Base-by-base conservation (phyloP, 164 flowering plant genomes). In the Pachysandra terminalis region DNA sequence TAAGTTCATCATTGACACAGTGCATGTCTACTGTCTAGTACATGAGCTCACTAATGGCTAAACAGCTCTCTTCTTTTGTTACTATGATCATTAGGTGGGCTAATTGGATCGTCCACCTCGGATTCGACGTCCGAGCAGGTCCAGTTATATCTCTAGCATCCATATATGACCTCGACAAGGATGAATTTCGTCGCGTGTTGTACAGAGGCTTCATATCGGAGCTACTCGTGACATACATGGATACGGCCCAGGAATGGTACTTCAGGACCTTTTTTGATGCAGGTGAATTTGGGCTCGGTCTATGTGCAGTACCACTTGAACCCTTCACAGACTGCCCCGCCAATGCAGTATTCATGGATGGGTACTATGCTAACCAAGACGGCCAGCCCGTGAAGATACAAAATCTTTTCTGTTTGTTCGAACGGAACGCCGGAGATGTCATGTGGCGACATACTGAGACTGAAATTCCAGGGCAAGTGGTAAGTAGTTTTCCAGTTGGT, bases 181-280 rank as follows among this genome's bases (percentile, higher is more conserved):
- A 69, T 0, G 49, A 71, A 35, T 51, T 24, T 37, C 78, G 93
- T 0, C 53, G 69, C 0, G 93, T 90, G 6, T 3, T 88, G 68
- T 88, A 88, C 52, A 75, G 68, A 75, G 90, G 90, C 6, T 79
- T 61, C 54, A 41, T 83, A 22, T 88, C 96, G 0, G 93, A 88
- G 71, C 40, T 82, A 0, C 86, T 84, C 27, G 87, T 86, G 26
- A 90, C 96, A 1, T 90, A 88, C 72, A 83, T 83, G 90, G 93
- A 90, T 60, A 78, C 83, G 27, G 75, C 84, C 0, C 81, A 83
- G 21, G 96, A 81, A 16, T 86, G 86, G 88, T 90, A 80, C 71
- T 83, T 67, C 56, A 77, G 67, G 71, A 77, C 90, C 10, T 86
- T 68, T 61, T 73, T 88, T 35, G 93, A 90, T 68, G 69, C 76